Conservation (phyloP, 371 early-diverging fungal genomes). For the Circinella umbellata region DNA sequence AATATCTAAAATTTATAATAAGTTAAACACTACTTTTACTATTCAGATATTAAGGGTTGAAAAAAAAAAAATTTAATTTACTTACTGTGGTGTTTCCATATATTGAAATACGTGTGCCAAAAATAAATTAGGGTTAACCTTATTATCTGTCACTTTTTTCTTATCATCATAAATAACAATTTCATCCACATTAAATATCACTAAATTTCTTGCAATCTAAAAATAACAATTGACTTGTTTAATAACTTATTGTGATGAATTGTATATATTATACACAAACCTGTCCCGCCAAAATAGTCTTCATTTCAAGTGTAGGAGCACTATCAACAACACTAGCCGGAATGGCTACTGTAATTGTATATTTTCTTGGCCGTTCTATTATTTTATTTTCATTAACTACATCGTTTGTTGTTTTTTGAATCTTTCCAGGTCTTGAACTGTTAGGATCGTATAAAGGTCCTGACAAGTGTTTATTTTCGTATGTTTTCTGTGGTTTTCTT, state of each 20-base stretch:
- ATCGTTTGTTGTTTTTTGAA: conserved; percentile 24
- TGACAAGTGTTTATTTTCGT: conserved; percentile 54
- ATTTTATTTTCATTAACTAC: conserved; percentile 28
- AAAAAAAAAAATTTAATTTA: not conserved
- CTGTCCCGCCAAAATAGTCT: conserved; percentile 78
- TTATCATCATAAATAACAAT: conserved; percentile 74
- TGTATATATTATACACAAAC: conserved; percentile 28
- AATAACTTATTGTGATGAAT: no score
- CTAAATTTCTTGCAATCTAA: conserved; percentile 68
- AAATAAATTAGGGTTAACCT: conserved; percentile 63
- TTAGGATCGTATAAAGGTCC: conserved; percentile 53
- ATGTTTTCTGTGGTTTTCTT: conserved; percentile 35
- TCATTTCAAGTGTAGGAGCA: conserved; percentile 71
- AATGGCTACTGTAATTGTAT: conserved; percentile 74
- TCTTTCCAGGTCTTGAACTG: conserved; percentile 31
- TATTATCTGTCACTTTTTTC: conserved; percentile 25
- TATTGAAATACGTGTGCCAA: conserved; percentile 70
- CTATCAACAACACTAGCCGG: conserved; percentile 75
- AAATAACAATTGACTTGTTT: not conserved
- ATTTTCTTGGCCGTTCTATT: conserved; percentile 35
- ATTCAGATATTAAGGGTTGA: not conserved
- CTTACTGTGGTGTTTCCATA: conserved; percentile 72
- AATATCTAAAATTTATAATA: conserved; percentile 46
- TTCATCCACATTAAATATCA: conserved; percentile 72
- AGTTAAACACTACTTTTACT: not conserved